phyloP scores from a whole-genome alignment of 192 early-diverging fungal species.

The Entomortierella parvispora region DNA sequence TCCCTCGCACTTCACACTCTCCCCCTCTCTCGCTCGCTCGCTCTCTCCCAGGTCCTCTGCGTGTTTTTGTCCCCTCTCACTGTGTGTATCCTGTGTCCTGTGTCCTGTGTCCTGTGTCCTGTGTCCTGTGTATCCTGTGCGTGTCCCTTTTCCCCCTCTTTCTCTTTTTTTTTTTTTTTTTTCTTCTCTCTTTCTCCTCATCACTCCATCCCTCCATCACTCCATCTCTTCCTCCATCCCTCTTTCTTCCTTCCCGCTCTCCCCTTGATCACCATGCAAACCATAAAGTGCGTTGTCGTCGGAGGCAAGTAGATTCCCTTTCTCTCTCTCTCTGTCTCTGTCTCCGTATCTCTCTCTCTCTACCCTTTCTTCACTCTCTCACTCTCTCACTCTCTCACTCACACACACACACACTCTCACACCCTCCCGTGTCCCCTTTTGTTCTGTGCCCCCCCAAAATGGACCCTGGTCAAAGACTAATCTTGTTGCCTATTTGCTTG shows the following conservation, averaged over 20 bases:
- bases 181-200: no score
- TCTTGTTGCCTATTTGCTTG: background rate
- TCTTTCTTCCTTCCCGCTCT: background rate
- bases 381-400: background rate
- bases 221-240: no score
- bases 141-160: no score
- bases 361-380: background rate
- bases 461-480: background rate
- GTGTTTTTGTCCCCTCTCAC: no score
- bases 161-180: no score
- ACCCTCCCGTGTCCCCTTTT: constrained; percentile 1
- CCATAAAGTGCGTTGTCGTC: constrained; percentile 86
- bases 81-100: no score
- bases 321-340: background rate
- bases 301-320: constrained; percentile 53
- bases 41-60: no score
- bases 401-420: background rate
- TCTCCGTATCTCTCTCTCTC: background rate
- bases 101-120: no score
- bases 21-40: no score
- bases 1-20: no score
- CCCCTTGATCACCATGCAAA: constrained; percentile 67
- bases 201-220: no score
- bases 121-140: no score
- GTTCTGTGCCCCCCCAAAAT: background rate